These are phyloP conservation scores for Solanum bulbocastanum DNA, from an alignment of 257 asterid species.

Conservation along the genomic window DNA sequence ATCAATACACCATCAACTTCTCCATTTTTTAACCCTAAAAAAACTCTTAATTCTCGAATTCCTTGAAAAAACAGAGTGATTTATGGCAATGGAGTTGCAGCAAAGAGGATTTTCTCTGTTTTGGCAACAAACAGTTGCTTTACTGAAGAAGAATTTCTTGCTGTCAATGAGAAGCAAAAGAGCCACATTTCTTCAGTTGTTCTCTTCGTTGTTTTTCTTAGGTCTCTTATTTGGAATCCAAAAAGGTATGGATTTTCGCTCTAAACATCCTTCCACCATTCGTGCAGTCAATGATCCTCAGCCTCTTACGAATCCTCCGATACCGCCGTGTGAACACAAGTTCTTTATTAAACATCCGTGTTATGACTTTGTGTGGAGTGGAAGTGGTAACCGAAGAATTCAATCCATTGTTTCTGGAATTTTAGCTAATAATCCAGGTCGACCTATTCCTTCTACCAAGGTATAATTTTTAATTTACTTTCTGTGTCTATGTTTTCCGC, in stretches of 20 bases:
- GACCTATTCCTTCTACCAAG: conserved; percentile 16
- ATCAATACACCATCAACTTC: background rate
- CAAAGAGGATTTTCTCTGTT: conserved; percentile 21
- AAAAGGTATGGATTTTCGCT: background rate
- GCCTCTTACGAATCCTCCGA: conserved; percentile 7
- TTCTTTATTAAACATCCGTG: conserved; percentile 19
- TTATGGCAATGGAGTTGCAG: conserved; percentile 12
- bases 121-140: conserved; percentile 20
- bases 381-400: conserved; percentile 14
- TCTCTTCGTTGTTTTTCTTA: conserved; percentile 29
- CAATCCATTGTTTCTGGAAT: conserved; percentile 15
- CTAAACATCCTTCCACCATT: background rate
- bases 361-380: conserved; percentile 36
- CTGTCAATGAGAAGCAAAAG: conserved; percentile 14
- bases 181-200: conserved; percentile 18
- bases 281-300: conserved; percentile 13
- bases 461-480: background rate
- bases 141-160: conserved; percentile 24
- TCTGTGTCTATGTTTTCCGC: background rate
- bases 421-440: conserved; percentile 26
- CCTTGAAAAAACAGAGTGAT: background rate
- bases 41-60: background rate
- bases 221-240: conserved; percentile 14
- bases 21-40: background rate
- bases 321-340: conserved; percentile 31